A percentile compares a stretch with the other conserved stretches of the same genome.
These are phyloP conservation scores for Chaetoscypha palmicola DNA, from an alignment of 2,329 filamentous ascomycete genomes.

Conservation along the genomic window DNA sequence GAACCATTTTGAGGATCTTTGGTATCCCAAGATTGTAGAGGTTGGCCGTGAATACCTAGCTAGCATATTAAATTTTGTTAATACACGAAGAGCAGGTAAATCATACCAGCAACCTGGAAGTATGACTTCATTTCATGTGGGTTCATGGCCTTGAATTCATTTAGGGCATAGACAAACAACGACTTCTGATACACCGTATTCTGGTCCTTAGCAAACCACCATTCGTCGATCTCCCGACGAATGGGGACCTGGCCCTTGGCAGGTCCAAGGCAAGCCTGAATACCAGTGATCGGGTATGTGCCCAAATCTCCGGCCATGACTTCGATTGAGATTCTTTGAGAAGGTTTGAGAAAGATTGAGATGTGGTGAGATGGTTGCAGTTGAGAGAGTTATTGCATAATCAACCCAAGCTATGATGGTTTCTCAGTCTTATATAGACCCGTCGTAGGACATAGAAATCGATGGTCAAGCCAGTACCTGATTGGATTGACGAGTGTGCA, in stretches of 20 bases:
- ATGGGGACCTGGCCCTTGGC: conserved; percentile 10
- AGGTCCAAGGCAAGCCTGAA: conserved; percentile 13
- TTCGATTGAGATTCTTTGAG: neutral
- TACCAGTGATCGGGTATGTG: conserved; percentile 15
- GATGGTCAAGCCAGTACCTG: neutral
- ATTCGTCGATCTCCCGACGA: conserved; percentile 16
- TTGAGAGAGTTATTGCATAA: neutral
- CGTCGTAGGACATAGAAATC: neutral
- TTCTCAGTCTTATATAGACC: neutral
- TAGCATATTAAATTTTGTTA: no score
- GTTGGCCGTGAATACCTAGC: conserved; percentile 15
- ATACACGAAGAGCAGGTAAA: no score
- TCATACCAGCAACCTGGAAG: conserved; percentile 14
- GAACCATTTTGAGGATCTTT: conserved; percentile 3
- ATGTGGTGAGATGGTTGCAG: neutral
- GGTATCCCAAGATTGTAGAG: conserved; percentile 13
- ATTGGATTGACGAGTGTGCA: no score
- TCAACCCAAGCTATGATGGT: neutral
- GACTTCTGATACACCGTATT: conserved; percentile 14
- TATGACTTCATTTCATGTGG: conserved; percentile 13
- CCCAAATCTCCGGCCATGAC: conserved; percentile 2
- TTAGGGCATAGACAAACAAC: conserved; percentile 15
- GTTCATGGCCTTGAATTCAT: conserved; percentile 12
- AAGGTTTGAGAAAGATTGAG: neutral
- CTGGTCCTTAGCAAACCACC: conserved; percentile 14